Base-by-base conservation (phyloP, 768 basidiomycete genomes). In the Pholiota molesta region DNA sequence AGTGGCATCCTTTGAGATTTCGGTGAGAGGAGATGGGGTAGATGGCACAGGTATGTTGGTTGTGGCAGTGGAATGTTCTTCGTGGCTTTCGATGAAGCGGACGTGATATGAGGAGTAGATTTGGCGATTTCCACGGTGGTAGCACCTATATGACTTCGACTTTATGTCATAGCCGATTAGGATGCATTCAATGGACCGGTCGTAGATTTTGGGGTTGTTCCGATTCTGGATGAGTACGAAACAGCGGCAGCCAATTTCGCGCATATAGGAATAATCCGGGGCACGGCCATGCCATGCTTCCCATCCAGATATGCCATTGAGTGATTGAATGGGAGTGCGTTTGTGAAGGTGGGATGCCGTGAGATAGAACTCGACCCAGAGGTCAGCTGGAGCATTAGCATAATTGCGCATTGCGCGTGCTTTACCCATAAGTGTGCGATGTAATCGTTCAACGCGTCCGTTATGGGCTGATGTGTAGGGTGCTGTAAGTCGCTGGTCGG, bases 401-500 rank as follows among this genome's bases (percentile, higher is more conserved):
- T 68, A 69, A 23, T 71, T 59, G 0, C 65, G 65, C 74, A 78
- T 77, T 0, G 75, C 62, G 0, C 65, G 61, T 2, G 69, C 71
- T 40, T 73, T 70, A 13, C 65, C 68, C 56, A 78, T 66, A 3
- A 78, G 57, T 0, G 77, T 79, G 10, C 68, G 66, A 57, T 81
- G 78, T 37, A 74, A 53, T 0, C 74, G 69, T 55, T 81, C 77
- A 2, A 76, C 76, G 8, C 65, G 61, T 2, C 79, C 76, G 58
- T 74, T 79, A 11, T 73, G 65, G 5, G 71, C 69, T 16, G 75
- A 78, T 7, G 75, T 78, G 61, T 79, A 68, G 0, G 75, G 70
- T 0, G 73, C 73, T 0, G 74, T 75, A 56, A 56, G 68, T 21
- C 70, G 51, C 8, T 68, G 63, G 0, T 45, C 9, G 0, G 53